phyloP scores from a whole-genome alignment of 2,329 filamentous ascomycete genomes.

The Atkinsonella texensis region DNA sequence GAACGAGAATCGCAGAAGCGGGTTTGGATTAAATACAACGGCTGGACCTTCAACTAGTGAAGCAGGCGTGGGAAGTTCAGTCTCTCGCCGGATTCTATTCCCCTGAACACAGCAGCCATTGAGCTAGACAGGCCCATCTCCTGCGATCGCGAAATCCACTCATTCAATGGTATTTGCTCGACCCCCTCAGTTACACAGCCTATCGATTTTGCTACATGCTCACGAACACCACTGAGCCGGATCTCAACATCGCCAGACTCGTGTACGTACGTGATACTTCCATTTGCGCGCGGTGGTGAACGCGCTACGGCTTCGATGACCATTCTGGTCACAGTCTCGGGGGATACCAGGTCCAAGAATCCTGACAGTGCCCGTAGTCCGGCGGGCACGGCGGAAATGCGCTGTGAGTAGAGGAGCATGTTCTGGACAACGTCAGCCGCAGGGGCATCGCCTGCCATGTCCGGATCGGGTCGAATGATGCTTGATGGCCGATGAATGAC shows the following conservation, averaged over 20 bases:
- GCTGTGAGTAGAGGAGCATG: neutral
- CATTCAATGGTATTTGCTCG: neutral
- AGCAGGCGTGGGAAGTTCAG: neutral
- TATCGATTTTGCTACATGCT: neutral
- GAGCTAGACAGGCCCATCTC: neutral
- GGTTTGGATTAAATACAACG: too few species aligned
- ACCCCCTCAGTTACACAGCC: neutral
- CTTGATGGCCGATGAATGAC: conserved; percentile 8
- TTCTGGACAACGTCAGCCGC: neutral
- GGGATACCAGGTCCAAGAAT: neutral
- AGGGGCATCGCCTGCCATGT: neutral
- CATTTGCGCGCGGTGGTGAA: neutral
- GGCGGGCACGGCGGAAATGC: neutral
- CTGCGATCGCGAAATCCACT: neutral
- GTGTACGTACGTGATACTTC: neutral
- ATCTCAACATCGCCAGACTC: neutral
- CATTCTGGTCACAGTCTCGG: neutral
- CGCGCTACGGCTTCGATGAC: neutral
- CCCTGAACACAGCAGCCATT: neutral
- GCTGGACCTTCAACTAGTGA: neutral
- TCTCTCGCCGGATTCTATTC: neutral
- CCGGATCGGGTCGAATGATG: conserved; percentile 1
- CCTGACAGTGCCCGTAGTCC: neutral
- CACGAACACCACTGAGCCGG: neutral
- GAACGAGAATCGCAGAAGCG: too few species aligned